Evolutionary conservation across 371 early-diverging fungal species (phyloP).

Genomic region (Ecytonucleospora hepatopenaei): DNA sequence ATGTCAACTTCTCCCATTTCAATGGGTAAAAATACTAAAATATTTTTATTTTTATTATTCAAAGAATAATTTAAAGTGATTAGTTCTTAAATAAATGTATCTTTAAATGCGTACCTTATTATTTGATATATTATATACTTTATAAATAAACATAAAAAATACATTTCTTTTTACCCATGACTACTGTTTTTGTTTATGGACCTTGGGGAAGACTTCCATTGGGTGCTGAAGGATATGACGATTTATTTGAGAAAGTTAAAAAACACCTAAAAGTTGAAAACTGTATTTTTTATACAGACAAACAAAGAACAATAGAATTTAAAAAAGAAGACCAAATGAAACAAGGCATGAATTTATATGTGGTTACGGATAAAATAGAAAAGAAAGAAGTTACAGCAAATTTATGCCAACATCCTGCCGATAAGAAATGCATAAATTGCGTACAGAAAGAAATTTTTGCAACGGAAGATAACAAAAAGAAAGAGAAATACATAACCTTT

Average conservation of each 20-base stretch:
- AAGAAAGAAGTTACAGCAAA: conserved; percentile 14
- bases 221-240: neutral
- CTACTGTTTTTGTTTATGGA: neutral
- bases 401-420: conserved; percentile 43
- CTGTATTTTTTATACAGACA: conserved; percentile 15
- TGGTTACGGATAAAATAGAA: conserved; percentile 15
- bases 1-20: too few relatives aligned
- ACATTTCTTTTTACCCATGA: neutral
- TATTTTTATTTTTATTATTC: too few relatives aligned
- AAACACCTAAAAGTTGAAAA: conserved; percentile 6
- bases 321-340: neutral
- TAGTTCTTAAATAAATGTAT: too few relatives aligned
- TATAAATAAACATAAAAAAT: neutral
- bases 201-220: neutral
- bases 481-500: conserved; percentile 50
- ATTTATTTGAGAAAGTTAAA: conserved; percentile 8
- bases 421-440: conserved; percentile 54
- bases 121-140: too few relatives aligned
- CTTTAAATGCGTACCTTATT: too few relatives aligned
- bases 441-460: conserved; percentile 52
- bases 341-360: conserved; percentile 3
- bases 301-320: neutral
- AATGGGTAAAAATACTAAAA: too few relatives aligned
- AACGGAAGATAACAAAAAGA: conserved; percentile 36
- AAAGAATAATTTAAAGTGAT: too few relatives aligned